These are phyloP conservation scores for Colletotrichum salicis DNA, from an alignment of 2,329 filamentous ascomycete genomes.

Conservation along the genomic window DNA sequence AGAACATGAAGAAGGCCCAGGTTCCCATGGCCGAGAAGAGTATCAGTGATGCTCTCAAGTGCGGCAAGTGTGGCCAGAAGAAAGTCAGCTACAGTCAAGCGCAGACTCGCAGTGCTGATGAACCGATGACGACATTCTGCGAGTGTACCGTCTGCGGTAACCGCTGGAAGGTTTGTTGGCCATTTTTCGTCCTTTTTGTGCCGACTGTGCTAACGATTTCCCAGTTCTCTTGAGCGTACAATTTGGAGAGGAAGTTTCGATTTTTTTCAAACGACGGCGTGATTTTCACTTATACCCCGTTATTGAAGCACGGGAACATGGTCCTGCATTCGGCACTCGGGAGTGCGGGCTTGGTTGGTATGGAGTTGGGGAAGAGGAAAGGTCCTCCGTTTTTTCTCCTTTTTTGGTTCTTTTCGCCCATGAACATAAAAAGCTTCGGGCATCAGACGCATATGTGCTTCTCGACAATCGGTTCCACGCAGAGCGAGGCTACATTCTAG, in stretches of 20 bases:
- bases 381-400: constrained; percentile 25
- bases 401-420: constrained; percentile 22
- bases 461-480: not conserved
- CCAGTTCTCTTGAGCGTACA: constrained; percentile 34
- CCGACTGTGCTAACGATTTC: not conserved
- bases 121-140: constrained; percentile 86
- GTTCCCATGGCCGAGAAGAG: constrained; percentile 91
- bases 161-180: constrained; percentile 73
- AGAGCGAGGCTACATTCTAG: constrained; percentile 11
- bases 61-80: constrained; percentile 91
- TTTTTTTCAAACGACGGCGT: constrained; percentile 27
- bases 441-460: constrained; percentile 15
- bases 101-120: constrained; percentile 94
- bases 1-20: constrained; percentile 98
- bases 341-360: constrained; percentile 33
- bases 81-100: constrained; percentile 97
- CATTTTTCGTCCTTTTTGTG: constrained; percentile 37
- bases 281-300: constrained; percentile 35
- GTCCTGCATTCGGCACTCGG: constrained; percentile 35
- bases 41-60: constrained; percentile 87
- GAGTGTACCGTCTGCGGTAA: constrained; percentile 77
- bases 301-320: constrained; percentile 29
- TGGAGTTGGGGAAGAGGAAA: constrained; percentile 35
- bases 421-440: constrained; percentile 16
- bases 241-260: not conserved